Evolutionary conservation across 805 yeast genomes (phyloP), one percentile per base, ranked within the genome.

Genomic region (Cyberlindnera amylophila): DNA sequence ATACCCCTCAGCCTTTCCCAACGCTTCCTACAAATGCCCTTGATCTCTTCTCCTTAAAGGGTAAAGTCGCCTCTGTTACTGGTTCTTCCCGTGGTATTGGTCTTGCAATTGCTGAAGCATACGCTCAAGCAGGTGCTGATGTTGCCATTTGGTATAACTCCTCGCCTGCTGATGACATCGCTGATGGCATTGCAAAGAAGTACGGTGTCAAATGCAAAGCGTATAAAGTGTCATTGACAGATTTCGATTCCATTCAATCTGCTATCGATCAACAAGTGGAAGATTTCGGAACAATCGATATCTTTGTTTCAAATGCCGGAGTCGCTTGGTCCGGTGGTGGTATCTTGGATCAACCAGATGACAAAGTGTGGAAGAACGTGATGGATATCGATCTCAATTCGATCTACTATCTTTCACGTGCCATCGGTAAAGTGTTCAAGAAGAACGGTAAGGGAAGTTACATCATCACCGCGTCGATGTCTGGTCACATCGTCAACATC

Each of bases 221-320:
- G n/a, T 77, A 63, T 46, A 56, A 62, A 35, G 63, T 62, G 33
- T 57, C 65, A 0, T 42, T 63, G 23, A 59, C 65, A 0, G 64
- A 64, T 32, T 59, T 57, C 33, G 49, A 51, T 1, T 53, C 58
- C 6, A 64, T 65, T 11, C 49, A 58, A 14, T 18, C 32, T 2
- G 60, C 63, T 1, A 53, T 74, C 30, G 39, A 53, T 4, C 55
- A 56, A 34, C 78, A 79, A 44, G 75, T 69, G 49, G 52, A 66
- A 48, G 95, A 87, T 58, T 88, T 89, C 63, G 62, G 82, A 41
- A 77, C 77, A 51, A 79, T 88, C 51, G 96, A 88, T 62, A 70
- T 86, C 18, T 82, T 86, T 56, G 93, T 88, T 32, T 91, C 95
- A 53, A 88, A 88, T 63, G 96, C 96, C 12, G 96, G 96, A 32